Evolutionary conservation across 2,329 filamentous ascomycete genomes (phyloP).

Genomic region (Aspergillus jensenii): DNA sequence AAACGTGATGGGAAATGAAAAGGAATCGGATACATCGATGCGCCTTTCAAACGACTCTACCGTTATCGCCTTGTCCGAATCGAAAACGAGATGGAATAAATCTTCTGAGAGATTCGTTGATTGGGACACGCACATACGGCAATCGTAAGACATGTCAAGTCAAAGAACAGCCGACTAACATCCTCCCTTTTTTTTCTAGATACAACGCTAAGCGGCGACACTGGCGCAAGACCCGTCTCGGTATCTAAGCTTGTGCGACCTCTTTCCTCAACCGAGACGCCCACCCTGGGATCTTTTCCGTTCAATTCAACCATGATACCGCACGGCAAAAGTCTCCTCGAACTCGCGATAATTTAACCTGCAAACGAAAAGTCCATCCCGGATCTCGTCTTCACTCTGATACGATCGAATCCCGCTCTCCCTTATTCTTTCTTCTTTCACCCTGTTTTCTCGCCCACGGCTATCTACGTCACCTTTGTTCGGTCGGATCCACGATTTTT

Average conservation of each 20-base stretch:
- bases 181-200: constrained; percentile 52
- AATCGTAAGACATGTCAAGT: neutral
- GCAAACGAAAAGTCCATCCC: constrained; percentile 10
- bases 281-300: constrained; percentile 24
- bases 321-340: constrained; percentile 11
- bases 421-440: neutral
- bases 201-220: constrained; percentile 99
- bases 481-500: neutral
- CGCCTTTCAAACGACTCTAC: neutral
- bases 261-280: constrained; percentile 32
- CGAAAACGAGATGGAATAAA: neutral
- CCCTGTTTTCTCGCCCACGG: neutral
- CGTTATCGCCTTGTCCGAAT: neutral
- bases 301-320: constrained; percentile 30
- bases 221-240: constrained; percentile 99
- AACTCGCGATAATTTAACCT: constrained; percentile 18
- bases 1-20: neutral
- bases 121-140: neutral
- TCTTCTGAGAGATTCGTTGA: neutral
- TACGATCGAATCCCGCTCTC: constrained; percentile 8
- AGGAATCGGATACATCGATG: neutral
- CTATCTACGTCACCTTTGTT: neutral
- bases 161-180: constrained; percentile 12
- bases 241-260: constrained; percentile 71
- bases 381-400: constrained; percentile 15